Evolutionary conservation across 805 yeast genomes (phyloP), one percentile per base, ranked within the genome.

Genomic region (Saturnispora sanitii): DNA sequence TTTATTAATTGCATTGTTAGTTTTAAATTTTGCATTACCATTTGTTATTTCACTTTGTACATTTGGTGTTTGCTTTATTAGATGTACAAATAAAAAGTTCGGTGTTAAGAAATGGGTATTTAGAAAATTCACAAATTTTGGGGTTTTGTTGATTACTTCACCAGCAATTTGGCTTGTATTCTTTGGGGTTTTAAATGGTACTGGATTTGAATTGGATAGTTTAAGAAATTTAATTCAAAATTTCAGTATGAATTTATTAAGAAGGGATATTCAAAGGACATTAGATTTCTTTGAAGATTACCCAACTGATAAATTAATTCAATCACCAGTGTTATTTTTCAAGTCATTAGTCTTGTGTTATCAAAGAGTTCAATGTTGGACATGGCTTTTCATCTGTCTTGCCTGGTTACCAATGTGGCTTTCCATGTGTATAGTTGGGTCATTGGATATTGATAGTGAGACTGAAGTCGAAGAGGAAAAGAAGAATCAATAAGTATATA

Each of bases 351-450:
- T 79, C 9, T 65, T 72, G 21, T 75, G 85, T 3, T 84, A 88
- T 81, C 54, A 65, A 20, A 73, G 77, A 29, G 61, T 83, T 42
- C 82, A 81, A 42, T 79, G 82, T 44, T 86, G 95, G 90, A 82
- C 95, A 0, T 86, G 95, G 88, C 70, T 75, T 42, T 71, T 83
- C 19, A 55, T 87, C 2, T 66, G 77, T 31, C 62, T 79, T 32
- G 83, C 86, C 0, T 87, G 95, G 95, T 57, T 79, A 29, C 94
- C 96, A 3, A 70, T 77, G 4, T 90, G 97, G 97, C 33, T 77
- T 3, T 45, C 52, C 16, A 46, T 46, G 35, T 29, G 53, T 28
- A 20, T 55, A 3, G 51, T 57, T n/a, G 42, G 57, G 2, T 44
- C 53, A 19, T 29, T 49, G n/a, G 55, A 52, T 31, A 53, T 55